Evolutionary conservation across 1,139 yeast genomes (phyloP).

Genomic region (Diutina rugosa): DNA sequence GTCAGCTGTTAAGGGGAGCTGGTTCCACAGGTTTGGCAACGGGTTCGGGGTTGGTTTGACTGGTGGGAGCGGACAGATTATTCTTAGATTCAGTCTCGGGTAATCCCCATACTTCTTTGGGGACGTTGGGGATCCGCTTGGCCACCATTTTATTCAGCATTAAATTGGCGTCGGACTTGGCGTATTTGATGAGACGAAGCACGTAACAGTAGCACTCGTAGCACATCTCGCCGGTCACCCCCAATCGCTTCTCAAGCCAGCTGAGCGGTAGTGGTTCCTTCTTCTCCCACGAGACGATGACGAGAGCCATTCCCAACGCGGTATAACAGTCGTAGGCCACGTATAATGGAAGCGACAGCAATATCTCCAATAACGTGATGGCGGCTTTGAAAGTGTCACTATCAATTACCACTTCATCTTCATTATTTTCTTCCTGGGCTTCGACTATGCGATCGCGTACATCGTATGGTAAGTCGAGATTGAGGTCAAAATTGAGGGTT

Average conservation of each 20-base stretch:
- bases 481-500: conserved; percentile 27
- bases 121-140: not conserved
- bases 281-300: conserved; percentile 19
- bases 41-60: too few relatives aligned
- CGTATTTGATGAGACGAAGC: conserved; percentile 14
- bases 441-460: conserved; percentile 11
- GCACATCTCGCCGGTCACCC: conserved; percentile 12
- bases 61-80: too few relatives aligned
- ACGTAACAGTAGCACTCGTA: conserved; percentile 23
- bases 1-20: too few relatives aligned
- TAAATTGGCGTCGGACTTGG: conserved; percentile 18
- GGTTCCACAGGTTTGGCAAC: too few relatives aligned
- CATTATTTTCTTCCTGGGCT: conserved; percentile 4
- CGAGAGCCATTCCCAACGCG: conserved; percentile 20
- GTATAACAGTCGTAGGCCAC: conserved; percentile 22
- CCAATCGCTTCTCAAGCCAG: conserved; percentile 11
- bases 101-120: not conserved
- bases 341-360: conserved; percentile 28
- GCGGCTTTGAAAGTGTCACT: conserved; percentile 23
- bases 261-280: conserved; percentile 12
- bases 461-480: conserved; percentile 25
- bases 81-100: not conserved
- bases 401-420: not conserved
- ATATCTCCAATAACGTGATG: conserved; percentile 23
- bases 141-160: not conserved